Conservation (phyloP, 768 basidiomycete species). For the Kwoniella dejecticola region DNA sequence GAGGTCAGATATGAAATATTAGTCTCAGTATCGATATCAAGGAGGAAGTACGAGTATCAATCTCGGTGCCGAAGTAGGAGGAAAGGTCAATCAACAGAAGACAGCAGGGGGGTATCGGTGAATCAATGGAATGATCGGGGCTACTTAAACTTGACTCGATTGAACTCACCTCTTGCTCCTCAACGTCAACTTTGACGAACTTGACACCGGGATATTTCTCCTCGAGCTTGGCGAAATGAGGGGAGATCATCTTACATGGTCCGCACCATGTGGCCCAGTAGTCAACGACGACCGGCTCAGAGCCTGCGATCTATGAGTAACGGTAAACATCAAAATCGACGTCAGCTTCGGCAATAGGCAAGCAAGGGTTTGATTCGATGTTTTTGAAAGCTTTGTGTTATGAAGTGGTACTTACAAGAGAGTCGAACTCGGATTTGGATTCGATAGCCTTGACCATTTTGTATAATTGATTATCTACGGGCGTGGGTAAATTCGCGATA, state of each 20-base stretch:
- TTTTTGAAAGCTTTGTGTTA: constrained; percentile 32
- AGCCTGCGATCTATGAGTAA: constrained; percentile 35
- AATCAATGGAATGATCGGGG: not conserved
- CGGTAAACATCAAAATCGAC: not conserved
- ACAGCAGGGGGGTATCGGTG: too few species aligned
- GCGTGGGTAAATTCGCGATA: not conserved
- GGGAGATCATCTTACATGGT: constrained; percentile 56
- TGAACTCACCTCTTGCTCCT: constrained; percentile 52
- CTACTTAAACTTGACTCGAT: not conserved
- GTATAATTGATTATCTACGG: constrained; percentile 6
- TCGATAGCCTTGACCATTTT: constrained; percentile 54
- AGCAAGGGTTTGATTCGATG: constrained; percentile 25
- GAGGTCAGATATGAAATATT: not conserved
- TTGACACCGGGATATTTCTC: constrained; percentile 45
- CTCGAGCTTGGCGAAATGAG: constrained; percentile 55
- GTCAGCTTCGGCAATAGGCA: too few species aligned
- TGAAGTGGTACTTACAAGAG: too few species aligned
- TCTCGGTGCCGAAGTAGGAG: too few species aligned
- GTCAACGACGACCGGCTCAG: constrained; percentile 51
- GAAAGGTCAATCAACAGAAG: too few species aligned
- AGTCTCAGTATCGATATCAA: not conserved
- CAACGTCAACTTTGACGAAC: constrained; percentile 58
- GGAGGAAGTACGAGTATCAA: not conserved
- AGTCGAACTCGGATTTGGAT: constrained; percentile 38
- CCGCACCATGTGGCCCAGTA: constrained; percentile 56